Conservation (phyloP, 129 eudicot genomes). For the Cynara cardunculus region DNA sequence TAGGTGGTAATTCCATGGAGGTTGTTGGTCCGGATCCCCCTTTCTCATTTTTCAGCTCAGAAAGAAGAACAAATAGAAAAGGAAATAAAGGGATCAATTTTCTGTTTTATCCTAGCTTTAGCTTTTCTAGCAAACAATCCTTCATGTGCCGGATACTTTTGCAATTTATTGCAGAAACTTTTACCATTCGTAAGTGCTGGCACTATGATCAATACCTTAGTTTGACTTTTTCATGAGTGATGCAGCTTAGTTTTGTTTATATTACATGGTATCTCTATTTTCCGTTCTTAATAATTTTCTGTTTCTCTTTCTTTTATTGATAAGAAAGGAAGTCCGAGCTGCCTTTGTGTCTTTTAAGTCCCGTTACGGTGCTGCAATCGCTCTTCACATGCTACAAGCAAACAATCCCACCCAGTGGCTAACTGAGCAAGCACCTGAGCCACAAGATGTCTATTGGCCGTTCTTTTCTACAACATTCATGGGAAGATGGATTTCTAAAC, state of each 20-base stretch:
- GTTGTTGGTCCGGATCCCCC: too few species aligned
- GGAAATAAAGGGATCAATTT: not conserved
- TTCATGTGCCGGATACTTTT: conserved; percentile 1
- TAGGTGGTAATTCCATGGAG: too few species aligned
- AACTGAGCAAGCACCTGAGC: conserved; percentile 76
- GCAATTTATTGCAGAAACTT: not conserved
- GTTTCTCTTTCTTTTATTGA: conserved; percentile 17
- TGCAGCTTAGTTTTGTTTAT: conserved; percentile 1
- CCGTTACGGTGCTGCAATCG: conserved; percentile 60
- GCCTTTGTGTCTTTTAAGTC: conserved; percentile 73
- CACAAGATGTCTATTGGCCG: conserved; percentile 81
- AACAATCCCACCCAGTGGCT: conserved; percentile 63
- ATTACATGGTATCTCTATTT: not conserved
- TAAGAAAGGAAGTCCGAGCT: conserved; percentile 63
- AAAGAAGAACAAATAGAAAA: not conserved
- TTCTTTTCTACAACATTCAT: conserved; percentile 58
- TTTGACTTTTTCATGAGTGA: not conserved
- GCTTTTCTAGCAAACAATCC: not conserved
- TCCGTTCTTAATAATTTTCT: not conserved
- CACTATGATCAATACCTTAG: not conserved
- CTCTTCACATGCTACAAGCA: conserved; percentile 54
- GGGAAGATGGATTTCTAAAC: conserved; percentile 54
- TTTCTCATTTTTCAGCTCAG: not conserved
- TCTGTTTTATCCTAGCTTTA: not conserved
- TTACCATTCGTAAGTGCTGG: too few species aligned